Conservation (phyloP, 2,329 filamentous ascomycete species). For the Cryphonectria parasitica region DNA sequence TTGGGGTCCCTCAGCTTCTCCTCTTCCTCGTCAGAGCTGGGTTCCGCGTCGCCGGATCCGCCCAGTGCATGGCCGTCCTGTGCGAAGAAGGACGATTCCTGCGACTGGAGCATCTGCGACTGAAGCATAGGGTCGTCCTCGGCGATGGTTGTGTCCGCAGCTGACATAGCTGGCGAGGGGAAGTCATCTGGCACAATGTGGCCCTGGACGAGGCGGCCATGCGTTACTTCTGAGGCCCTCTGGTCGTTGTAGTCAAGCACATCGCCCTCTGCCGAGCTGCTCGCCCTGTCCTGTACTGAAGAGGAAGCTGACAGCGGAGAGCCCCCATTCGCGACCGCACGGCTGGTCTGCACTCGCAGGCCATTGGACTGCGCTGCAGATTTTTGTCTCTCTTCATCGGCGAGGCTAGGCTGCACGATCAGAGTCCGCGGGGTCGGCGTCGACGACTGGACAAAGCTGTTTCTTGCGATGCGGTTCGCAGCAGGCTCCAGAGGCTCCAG, state of each 20-base stretch:
- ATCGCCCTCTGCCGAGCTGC: slow-evolving; percentile 46
- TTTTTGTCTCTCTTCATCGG: slow-evolving; percentile 47
- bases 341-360: slow-evolving; percentile 36
- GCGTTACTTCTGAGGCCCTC: slow-evolving; percentile 86
- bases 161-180: slow-evolving; percentile 74
- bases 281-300: slow-evolving; percentile 41
- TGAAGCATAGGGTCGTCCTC: slow-evolving; percentile 83
- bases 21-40: slow-evolving; percentile 88
- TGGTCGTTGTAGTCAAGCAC: slow-evolving; percentile 70
- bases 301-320: slow-evolving; percentile 35
- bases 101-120: slow-evolving; percentile 78
- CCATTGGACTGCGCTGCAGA: slow-evolving; percentile 46
- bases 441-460: slow-evolving; percentile 32
- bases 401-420: slow-evolving; percentile 31
- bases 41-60: slow-evolving; percentile 81
- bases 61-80: slow-evolving; percentile 73
- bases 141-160: slow-evolving; percentile 65
- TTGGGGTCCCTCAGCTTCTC: slow-evolving; percentile 80
- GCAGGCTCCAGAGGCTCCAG: slow-evolving; percentile 45
- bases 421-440: slow-evolving; percentile 36
- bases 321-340: slow-evolving; percentile 31
- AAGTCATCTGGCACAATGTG: slow-evolving; percentile 96
- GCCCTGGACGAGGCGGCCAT: slow-evolving; percentile 86
- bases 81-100: slow-evolving; percentile 77
- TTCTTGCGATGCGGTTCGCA: slow-evolving; percentile 29